phyloP scores from a whole-genome alignment of 139 green algal species.

The Spirogloea muscicola region DNA sequence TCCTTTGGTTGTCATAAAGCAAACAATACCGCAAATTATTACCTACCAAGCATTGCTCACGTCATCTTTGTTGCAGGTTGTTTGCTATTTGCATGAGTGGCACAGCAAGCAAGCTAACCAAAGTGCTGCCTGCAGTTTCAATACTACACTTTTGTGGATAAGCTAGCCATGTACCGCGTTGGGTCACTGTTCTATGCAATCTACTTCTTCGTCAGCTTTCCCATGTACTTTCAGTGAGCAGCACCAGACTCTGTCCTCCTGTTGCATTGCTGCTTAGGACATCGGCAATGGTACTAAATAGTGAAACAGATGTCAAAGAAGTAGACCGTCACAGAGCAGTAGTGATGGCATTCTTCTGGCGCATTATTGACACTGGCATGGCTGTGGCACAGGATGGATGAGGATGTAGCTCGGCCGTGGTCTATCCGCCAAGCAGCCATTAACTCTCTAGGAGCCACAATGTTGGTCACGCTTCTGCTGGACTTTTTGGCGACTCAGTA shows the following conservation, averaged over 20 bases:
- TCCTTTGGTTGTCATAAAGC: no score
- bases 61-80: no score
- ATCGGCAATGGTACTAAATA: no score
- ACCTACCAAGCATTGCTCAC: no score
- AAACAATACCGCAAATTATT: no score
- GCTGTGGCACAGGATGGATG: constrained; percentile 48
- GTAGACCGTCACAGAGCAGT: neutral
- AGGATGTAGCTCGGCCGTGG: constrained; percentile 51
- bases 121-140: no score
- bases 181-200: constrained; percentile 98
- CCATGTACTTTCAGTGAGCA: constrained; percentile 48
- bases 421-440: constrained; percentile 51
- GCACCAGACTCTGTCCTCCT: neutral
- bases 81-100: no score
- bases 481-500: constrained; percentile 82
- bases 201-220: constrained; percentile 88
- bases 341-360: neutral
- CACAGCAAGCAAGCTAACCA: no score
- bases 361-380: no score
- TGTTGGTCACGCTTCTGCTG: constrained; percentile 90
- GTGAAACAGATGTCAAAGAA: neutral
- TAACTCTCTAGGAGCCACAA: constrained; percentile 78
- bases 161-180: constrained; percentile 78
- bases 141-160: constrained; percentile 88
- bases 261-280: neutral